Evolutionary conservation across 2,329 filamentous ascomycete species (phyloP), one percentile per base, ranked within the genome.

Genomic region (Ophiostoma ulmi): DNA sequence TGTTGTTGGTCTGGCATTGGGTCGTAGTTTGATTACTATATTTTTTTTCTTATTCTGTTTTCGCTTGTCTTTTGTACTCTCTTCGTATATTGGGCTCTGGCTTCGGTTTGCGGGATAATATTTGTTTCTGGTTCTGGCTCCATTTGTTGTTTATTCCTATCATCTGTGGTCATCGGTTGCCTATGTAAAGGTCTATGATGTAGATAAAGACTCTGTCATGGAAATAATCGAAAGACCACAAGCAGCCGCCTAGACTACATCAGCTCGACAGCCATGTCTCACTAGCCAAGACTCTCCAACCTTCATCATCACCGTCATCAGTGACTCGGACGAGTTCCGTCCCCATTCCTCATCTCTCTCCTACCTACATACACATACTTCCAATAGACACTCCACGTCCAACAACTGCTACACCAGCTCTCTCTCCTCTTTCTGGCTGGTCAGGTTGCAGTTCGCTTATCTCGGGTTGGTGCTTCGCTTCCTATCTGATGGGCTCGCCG

Each of bases 371-470:
- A 26, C 6, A 13, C 52, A 26, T 58, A 22, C 52, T 26, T 58
- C 22, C 52, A 58, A 58, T n/a, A 58, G 52, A 58, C 52, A 26
- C 8, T 58, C 17, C 11, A 58, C 20, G 58, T 35, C 26, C 58
- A 17, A 36, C 44, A 48, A 20, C 44, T 48, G 26, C 22, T 35
- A 63, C 58, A 22, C 55, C 55, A 41, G 35, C n/a, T 11, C 63
- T 22, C 17, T 20, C 41, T 68, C 20, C 6, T n/a, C 26, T 31
- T 20, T 38, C 13, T 48, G 22, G 26, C 38, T 69, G 31, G 31
- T 31, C 31, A 31, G 31, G 31, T 31, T 31, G 70, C 70, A 69
- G 55, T 69, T 71, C 70, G 70, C 70, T 71, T 71, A 71, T 71
- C 67, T 65, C 48, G 17, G 52, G 5, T 35, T 67, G 20, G 22